A percentile compares a stretch with the other conserved stretches of the same genome.
Conservation (phyloP, 768 basidiomycete species). For the Auriculariales sp. region DNA sequence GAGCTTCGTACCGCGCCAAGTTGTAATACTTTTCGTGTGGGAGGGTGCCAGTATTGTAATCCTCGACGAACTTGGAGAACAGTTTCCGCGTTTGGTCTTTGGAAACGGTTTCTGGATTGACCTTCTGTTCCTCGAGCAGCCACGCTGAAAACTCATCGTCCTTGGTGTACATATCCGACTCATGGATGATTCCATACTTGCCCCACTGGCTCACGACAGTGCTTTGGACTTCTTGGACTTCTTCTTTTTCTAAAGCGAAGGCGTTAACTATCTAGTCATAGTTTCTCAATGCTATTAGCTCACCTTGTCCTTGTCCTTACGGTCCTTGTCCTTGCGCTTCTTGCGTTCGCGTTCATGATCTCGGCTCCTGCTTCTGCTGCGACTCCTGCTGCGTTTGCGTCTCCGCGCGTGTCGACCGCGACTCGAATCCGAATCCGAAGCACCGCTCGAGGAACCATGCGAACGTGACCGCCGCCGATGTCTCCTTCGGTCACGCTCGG, state of each 20-base stretch:
- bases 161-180: slow-evolving; percentile 70
- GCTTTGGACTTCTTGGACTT: no score
- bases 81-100: slow-evolving; percentile 81
- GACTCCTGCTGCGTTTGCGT: slow-evolving; percentile 25
- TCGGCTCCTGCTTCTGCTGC: slow-evolving; percentile 11
- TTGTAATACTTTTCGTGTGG: slow-evolving; percentile 94
- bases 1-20: slow-evolving; percentile 69
- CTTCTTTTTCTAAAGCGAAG: slow-evolving; percentile 36
- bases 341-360: slow-evolving; percentile 25
- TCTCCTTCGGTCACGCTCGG: slow-evolving; percentile 12
- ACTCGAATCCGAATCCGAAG: slow-evolving; percentile 12
- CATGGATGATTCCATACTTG: slow-evolving; percentile 76
- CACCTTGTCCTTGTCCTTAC: slow-evolving; percentile 53
- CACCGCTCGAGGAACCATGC: slow-evolving; percentile 18
- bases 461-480: slow-evolving; percentile 26
- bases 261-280: slow-evolving; percentile 1
- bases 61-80: slow-evolving; percentile 69
- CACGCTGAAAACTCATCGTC: slow-evolving; percentile 79
- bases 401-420: slow-evolving; percentile 27
- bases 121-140: slow-evolving; percentile 84
- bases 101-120: slow-evolving; percentile 78
- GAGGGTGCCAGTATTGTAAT: slow-evolving; percentile 79
- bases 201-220: slow-evolving; percentile 66
- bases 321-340: slow-evolving; percentile 34
- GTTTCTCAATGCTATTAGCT: slow-evolving; percentile 8